Base-by-base conservation (phyloP, 169 alveolate species). In the Eimeria maxima region DNA sequence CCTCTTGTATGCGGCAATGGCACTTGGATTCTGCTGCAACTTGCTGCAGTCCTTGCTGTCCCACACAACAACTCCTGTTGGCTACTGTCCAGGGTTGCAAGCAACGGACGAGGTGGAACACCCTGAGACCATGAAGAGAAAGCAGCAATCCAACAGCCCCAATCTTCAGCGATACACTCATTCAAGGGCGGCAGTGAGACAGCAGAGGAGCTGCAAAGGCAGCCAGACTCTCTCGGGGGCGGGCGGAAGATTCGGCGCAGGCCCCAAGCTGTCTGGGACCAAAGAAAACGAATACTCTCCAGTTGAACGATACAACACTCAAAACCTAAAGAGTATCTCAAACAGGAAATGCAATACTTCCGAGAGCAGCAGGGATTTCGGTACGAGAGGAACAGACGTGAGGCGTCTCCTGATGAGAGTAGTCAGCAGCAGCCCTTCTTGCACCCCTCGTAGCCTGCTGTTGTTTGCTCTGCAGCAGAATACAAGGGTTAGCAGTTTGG, bases 351-450 rank as follows among this genome's bases (percentile, higher is more conserved):
- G 5, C 63, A 38, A 22, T 16, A 38, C 22, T 4, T 18, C 0
- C 11, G 69, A 4, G n/a, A 20, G 20, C 27, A 60, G 5, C 69
- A 16, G 0, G n/a, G 20, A 74, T 45, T 74, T 38, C 86, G 86
- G 86, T 45, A 24, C 63, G 11, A 63, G 74, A 42, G 60, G 22
- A 18, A 22, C 14, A 6, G 20, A 14, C 45, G 53, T 20, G 86
- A 44, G 86, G 27, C 86, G 86, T 74, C 86, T 74, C 86, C 63
- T 14, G 4, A 27, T 38, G 63, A 74, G 86, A 73, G 84, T 33
- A 33, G 38, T 33, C 18, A 74, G 86, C 86, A 20, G 86, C 86
- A 74, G 86, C 86, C 86, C 86, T 74, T 74, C n/a, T 18, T 44
- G 42, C 86, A 38, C 78, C 78, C 78, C 44, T 27, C 44, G n/a